Conservation (phyloP, 257 asterid species). For the Rauvolfia tetraphylla region DNA sequence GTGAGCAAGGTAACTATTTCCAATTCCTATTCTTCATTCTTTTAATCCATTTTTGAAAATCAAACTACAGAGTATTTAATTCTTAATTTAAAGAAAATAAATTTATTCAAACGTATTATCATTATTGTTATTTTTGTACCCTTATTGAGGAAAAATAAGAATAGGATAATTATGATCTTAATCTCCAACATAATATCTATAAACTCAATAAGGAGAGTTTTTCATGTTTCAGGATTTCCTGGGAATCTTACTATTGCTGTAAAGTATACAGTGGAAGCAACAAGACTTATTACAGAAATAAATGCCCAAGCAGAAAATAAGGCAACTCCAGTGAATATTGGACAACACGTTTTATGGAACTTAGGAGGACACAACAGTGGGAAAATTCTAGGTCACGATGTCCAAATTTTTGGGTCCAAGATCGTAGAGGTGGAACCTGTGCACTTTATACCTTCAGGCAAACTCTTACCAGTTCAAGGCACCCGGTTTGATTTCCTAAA, state of each 20-base stretch:
- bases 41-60: too few relatives aligned
- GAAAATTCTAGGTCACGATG: slow-evolving; percentile 17
- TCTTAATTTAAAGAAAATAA: too few relatives aligned
- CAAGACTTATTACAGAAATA: slow-evolving; percentile 17
- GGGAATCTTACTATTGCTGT: slow-evolving; percentile 24
- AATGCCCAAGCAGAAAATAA: slow-evolving; percentile 24
- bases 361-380: slow-evolving; percentile 29
- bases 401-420: slow-evolving; percentile 24
- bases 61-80: too few relatives aligned
- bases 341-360: slow-evolving; percentile 29
- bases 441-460: slow-evolving; percentile 20
- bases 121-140: too few relatives aligned
- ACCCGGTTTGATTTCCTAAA: slow-evolving; percentile 24
- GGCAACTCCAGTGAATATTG: slow-evolving; percentile 31
- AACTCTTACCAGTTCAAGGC: slow-evolving; percentile 10
- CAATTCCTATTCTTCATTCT: background rate
- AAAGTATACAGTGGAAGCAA: slow-evolving; percentile 7
- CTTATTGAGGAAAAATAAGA: too few relatives aligned
- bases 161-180: too few relatives aligned
- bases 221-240: slow-evolving; percentile 24
- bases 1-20: slow-evolving; percentile 24
- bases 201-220: background rate
- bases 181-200: too few relatives aligned
- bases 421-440: slow-evolving; percentile 5
- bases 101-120: too few relatives aligned